Evolutionary conservation across 2,329 filamentous ascomycete genomes (phyloP).

Genomic region (Aspergillus transmontanensis): DNA sequence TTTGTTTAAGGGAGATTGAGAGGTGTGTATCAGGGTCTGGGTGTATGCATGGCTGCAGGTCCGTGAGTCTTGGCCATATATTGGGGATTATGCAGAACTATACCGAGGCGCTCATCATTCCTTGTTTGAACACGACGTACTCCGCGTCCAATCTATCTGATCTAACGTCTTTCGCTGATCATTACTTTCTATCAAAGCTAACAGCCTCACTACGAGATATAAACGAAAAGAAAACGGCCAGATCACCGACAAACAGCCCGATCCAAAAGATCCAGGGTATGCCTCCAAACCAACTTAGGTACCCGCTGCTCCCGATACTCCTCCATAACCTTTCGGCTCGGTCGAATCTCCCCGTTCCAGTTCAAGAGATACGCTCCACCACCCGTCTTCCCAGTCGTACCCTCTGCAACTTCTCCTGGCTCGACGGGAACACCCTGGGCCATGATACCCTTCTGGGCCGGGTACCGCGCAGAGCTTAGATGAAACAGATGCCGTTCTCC

Average conservation of each 20-base stretch:
- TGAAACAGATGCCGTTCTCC: slow-evolving; percentile 20
- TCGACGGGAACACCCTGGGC: neutral
- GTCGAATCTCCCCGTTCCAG: slow-evolving; percentile 15
- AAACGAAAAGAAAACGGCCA: neutral
- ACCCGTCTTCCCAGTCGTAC: slow-evolving; percentile 6
- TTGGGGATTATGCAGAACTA: neutral
- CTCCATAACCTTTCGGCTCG: slow-evolving; percentile 6
- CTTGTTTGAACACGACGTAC: neutral
- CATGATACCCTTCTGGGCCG: neutral
- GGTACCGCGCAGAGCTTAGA: slow-evolving; percentile 13
- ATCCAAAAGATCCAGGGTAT: neutral
- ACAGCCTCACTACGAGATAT: neutral
- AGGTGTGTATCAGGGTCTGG: neutral
- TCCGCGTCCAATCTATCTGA: neutral
- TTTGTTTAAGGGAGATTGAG: neutral
- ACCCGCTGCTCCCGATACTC: slow-evolving; percentile 15
- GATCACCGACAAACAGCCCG: neutral
- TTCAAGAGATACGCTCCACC: slow-evolving; percentile 18
- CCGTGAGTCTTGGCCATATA: neutral
- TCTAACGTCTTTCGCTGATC: neutral
- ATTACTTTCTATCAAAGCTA: neutral
- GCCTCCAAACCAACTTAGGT: slow-evolving; percentile 12
- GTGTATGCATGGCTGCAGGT: neutral
- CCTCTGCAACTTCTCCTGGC: neutral
- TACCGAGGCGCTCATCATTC: neutral